A percentile compares a stretch with the other conserved stretches of the same genome.
phyloP scores from a whole-genome alignment of 78 protist genomes.

The Anaeramoeba flamelloides region DNA sequence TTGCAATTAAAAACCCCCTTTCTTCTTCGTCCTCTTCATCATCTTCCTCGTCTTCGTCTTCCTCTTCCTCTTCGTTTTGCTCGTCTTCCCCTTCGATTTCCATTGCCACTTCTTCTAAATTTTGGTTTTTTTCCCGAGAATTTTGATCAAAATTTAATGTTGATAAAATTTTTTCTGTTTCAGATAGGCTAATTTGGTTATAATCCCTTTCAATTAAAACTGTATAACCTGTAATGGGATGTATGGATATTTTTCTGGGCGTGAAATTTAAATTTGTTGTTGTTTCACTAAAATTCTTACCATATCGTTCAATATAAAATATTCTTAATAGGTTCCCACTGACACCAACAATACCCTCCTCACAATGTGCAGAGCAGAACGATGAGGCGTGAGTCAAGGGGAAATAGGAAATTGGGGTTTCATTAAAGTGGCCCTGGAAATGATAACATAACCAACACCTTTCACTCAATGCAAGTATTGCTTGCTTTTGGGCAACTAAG shows the following conservation, averaged over 20 bases:
- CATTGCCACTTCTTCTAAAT: background rate
- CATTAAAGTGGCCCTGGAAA: constrained; percentile 14
- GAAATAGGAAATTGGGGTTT: constrained; percentile 4
- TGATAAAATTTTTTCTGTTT: no score
- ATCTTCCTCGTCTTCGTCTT: background rate
- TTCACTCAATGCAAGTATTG: constrained; percentile 69
- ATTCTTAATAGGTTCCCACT: constrained; percentile 52
- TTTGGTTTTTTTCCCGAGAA: background rate
- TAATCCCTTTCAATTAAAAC: no score
- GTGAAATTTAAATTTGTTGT: constrained; percentile 40
- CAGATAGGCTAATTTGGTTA: no score
- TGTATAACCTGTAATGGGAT: constrained; percentile 36
- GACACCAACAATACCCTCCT: constrained; percentile 76
- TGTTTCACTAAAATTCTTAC: constrained; percentile 55
- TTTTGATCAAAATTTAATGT: no score
- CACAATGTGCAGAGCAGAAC: constrained; percentile 63
- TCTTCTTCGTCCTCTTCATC: background rate
- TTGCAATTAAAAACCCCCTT: no score
- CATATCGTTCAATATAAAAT: constrained; percentile 47
- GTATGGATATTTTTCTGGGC: constrained; percentile 49
- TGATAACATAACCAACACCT: constrained; percentile 65
- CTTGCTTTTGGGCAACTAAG: constrained; percentile 20
- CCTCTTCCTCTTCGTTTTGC: background rate
- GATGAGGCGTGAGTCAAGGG: constrained; percentile 56
- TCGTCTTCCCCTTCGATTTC: background rate